These are phyloP conservation scores for Pseudocercospora crystallina DNA, from an alignment of 2,329 filamentous ascomycete species.

Conservation along the genomic window DNA sequence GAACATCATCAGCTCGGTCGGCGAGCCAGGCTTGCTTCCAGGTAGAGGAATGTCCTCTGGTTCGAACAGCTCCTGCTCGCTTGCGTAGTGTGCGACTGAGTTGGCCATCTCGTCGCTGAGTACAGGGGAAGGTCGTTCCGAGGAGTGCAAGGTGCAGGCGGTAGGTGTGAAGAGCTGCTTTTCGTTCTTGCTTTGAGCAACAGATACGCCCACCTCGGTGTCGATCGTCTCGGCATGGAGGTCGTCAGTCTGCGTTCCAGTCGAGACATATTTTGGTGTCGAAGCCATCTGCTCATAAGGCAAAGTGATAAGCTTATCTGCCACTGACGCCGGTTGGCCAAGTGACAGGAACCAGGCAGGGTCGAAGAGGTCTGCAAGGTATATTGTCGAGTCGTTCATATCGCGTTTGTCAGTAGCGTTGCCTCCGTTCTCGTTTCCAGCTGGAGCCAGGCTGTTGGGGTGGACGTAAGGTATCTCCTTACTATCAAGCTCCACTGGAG, in stretches of 20 bases:
- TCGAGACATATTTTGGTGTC: neutral
- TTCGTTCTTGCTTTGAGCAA: too few relatives aligned
- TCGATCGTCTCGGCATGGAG: neutral
- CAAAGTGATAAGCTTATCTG: neutral
- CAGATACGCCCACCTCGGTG: too few relatives aligned
- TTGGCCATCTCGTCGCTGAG: conserved; percentile 12
- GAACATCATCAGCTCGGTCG: conserved; percentile 30
- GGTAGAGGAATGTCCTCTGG: conserved; percentile 11
- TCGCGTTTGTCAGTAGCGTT: conserved; percentile 11
- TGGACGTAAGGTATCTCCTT: conserved; percentile 29
- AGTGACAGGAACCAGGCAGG: too few relatives aligned
- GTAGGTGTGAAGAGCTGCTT: too few relatives aligned
- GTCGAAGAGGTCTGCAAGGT: conserved; percentile 16
- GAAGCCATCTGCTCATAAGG: conserved; percentile 8
- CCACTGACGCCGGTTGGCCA: too few relatives aligned
- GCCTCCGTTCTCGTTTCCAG: conserved; percentile 22
- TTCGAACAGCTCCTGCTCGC: conserved; percentile 30
- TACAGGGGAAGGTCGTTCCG: neutral
- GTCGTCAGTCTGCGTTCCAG: neutral
- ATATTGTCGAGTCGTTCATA: conserved; percentile 21
- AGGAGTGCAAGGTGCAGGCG: too few relatives aligned
- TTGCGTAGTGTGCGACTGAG: conserved; percentile 29
- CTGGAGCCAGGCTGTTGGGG: conserved; percentile 29
- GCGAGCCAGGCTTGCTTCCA: conserved; percentile 10
- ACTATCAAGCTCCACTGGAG: conserved; percentile 25